phyloP scores from a whole-genome alignment of 164 flowering plant genomes.

The Vitis amurensis region DNA sequence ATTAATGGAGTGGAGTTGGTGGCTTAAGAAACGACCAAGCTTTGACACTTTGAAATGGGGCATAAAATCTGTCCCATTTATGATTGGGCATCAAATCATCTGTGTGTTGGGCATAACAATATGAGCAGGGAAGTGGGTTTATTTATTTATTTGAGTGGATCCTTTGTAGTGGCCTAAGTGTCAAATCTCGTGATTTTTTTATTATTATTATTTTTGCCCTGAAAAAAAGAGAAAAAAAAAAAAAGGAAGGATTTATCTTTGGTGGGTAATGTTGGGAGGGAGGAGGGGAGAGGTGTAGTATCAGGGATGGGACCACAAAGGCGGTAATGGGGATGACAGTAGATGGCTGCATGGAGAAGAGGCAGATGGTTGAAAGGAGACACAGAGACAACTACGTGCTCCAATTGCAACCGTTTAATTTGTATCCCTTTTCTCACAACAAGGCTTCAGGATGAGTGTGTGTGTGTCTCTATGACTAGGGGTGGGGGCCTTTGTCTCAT shows the following conservation, averaged over 20 bases:
- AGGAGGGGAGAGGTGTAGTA: conserved; percentile 12
- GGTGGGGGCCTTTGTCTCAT: conserved; percentile 15
- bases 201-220: no score
- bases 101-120: no score
- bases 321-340: conserved; percentile 20
- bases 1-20: no score
- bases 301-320: conserved; percentile 26
- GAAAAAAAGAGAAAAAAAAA: background rate
- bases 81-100: no score
- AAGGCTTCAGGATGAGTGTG: conserved; percentile 14
- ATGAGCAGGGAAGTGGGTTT: no score
- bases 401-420: conserved; percentile 55
- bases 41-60: no score
- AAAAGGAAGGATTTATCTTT: background rate
- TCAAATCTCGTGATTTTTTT: background rate
- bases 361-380: conserved; percentile 66
- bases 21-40: no score
- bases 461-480: conserved; percentile 9
- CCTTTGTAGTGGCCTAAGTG: background rate
- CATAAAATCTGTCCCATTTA: no score
- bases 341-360: conserved; percentile 38
- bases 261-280: conserved; percentile 14
- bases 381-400: conserved; percentile 53
- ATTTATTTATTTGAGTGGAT: no score
- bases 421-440: conserved; percentile 50